These are phyloP conservation scores for Secale cereale DNA, from an alignment of 176 grass and related monocot genomes.

Conservation along the genomic window DNA sequence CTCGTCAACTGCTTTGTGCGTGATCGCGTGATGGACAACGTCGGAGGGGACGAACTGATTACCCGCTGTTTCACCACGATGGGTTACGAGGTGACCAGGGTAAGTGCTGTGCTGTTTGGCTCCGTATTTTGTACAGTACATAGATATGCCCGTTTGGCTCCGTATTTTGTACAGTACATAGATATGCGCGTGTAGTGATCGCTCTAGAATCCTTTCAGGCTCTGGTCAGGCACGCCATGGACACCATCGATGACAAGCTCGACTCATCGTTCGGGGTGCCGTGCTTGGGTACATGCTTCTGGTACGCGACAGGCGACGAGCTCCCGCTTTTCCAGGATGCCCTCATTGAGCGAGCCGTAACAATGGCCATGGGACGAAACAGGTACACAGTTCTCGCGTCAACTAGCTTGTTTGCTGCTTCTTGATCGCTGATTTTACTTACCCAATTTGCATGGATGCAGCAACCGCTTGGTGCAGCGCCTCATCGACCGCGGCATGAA, in stretches of 20 bases:
- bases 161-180: no score
- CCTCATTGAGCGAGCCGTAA: neutral
- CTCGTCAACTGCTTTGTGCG: no score
- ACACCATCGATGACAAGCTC: neutral
- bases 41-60: neutral
- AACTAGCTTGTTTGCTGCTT: no score
- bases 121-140: neutral
- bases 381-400: neutral
- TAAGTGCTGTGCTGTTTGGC: neutral
- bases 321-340: neutral
- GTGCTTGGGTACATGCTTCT: slow-evolving; percentile 1
- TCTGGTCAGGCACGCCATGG: slow-evolving; percentile 5
- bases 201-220: neutral
- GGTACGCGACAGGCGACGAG: neutral
- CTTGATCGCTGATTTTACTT: no score
- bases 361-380: neutral
- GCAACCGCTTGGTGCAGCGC: no score
- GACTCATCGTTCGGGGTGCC: neutral
- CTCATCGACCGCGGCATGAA: no score
- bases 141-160: neutral
- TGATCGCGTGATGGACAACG: no score
- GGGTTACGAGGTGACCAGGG: neutral
- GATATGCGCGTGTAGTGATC: neutral
- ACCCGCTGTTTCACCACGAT: neutral
- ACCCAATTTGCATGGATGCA: no score